phyloP scores from a whole-genome alignment of 2,329 filamentous ascomycete genomes.

The Calonectria hawksworthii region DNA sequence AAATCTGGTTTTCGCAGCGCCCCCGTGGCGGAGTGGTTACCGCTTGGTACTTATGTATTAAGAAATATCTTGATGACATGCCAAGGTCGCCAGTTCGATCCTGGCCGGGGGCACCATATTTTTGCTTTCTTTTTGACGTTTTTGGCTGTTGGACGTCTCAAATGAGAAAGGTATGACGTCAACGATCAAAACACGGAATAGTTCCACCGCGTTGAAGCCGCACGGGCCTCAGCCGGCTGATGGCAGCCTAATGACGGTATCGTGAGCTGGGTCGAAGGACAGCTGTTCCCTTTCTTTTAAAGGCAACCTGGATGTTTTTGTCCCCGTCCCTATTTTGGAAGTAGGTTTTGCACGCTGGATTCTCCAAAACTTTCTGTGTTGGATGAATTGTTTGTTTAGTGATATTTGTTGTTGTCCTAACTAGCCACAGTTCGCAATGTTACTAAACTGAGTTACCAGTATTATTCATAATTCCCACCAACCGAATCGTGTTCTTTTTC shows the following conservation, averaged over 20 bases:
- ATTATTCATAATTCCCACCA: no score
- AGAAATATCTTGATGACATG: conserved; percentile 14
- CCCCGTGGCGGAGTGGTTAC: conserved; percentile 26
- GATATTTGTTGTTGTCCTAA: no score
- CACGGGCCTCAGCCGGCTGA: not conserved
- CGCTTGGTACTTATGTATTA: conserved; percentile 25
- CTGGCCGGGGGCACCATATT: conserved; percentile 23
- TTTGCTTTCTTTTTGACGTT: not conserved
- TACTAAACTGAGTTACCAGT: no score
- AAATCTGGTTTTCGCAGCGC: not conserved
- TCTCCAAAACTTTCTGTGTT: no score
- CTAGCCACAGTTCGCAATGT: no score
- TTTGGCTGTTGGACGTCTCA: not conserved
- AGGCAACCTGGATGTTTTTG: no score
- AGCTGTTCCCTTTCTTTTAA: no score
- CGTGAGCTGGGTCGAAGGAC: no score
- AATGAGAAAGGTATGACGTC: not conserved
- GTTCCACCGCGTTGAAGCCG: not conserved
- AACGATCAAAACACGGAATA: not conserved
- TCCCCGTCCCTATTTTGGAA: no score
- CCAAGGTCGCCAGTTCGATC: conserved; percentile 27
- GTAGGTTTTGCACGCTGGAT: no score
- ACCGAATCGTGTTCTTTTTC: no score
- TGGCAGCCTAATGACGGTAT: not conserved
- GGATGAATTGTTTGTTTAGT: no score